Evolutionary conservation across 495 filamentous ascomycete genomes (phyloP).

Genomic region (Haplographium delicatum): DNA sequence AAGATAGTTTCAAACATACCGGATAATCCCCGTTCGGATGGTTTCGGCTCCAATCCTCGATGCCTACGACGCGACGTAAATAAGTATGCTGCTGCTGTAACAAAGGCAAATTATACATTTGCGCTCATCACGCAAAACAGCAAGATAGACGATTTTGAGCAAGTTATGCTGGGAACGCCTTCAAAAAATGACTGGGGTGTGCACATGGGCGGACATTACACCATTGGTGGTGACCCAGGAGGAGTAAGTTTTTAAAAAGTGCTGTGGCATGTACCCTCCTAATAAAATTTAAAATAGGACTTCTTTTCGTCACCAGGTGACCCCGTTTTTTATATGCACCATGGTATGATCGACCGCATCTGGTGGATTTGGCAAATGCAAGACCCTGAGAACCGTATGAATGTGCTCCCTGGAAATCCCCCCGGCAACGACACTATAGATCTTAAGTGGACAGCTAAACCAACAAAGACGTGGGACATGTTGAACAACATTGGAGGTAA

Average conservation of each 20-base stretch:
- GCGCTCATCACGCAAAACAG: conserved; percentile 5
- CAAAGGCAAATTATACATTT: conserved; percentile 5
- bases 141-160: conserved; percentile 13
- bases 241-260: conserved; percentile 5
- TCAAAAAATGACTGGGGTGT: conserved; percentile 2
- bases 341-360: conserved; percentile 61
- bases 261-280: neutral
- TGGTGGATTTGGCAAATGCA: conserved; percentile 70
- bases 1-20: conserved; percentile 23
- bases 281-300: conserved; percentile 43
- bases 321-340: conserved; percentile 64
- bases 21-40: neutral
- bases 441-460: neutral
- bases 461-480: neutral
- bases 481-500: conserved; percentile 4
- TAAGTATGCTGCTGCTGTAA: conserved; percentile 20
- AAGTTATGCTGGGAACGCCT: conserved; percentile 1
- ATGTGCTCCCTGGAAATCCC: conserved; percentile 41
- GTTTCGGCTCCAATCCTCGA: conserved; percentile 49
- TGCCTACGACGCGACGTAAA: conserved; percentile 65
- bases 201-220: conserved; percentile 17
- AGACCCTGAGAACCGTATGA: conserved; percentile 40
- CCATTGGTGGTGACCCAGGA: conserved; percentile 18
- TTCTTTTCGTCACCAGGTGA: conserved; percentile 55
- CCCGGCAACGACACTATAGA: conserved; percentile 1